Conservation (phyloP, 1,284 basidiomycete genomes). For the Leccinum pachyderme region DNA sequence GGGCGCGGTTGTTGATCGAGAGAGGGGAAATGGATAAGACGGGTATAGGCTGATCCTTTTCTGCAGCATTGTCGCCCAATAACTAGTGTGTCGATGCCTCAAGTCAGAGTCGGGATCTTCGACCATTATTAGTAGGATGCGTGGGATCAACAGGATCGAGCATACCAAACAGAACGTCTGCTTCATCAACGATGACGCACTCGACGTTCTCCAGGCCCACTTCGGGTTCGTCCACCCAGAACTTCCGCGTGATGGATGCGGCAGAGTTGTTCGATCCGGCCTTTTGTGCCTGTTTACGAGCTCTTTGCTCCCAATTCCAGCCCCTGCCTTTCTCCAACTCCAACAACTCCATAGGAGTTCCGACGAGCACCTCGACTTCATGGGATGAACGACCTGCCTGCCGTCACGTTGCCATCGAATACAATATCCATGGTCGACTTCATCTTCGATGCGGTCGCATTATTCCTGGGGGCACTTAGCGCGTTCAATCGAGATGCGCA, state of each 20-base stretch:
- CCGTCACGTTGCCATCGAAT: slow-evolving; percentile 20
- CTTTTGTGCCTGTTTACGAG: slow-evolving; percentile 26
- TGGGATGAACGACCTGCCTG: slow-evolving; percentile 21
- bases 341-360: slow-evolving; percentile 75
- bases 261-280: slow-evolving; percentile 20
- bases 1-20: slow-evolving; percentile 13
- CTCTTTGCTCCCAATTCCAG: slow-evolving; percentile 54
- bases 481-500: slow-evolving; percentile 68
- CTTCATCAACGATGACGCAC: slow-evolving; percentile 87
- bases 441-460: slow-evolving; percentile 51
- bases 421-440: slow-evolving; percentile 26
- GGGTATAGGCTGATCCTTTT: slow-evolving; percentile 51
- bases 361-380: slow-evolving; percentile 72
- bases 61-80: slow-evolving; percentile 65
- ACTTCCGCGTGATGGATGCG: slow-evolving; percentile 26
- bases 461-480: slow-evolving; percentile 36
- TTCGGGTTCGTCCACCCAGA: slow-evolving; percentile 45
- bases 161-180: slow-evolving; percentile 84
- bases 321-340: slow-evolving; percentile 67
- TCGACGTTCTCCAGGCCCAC: slow-evolving; percentile 66
- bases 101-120: slow-evolving; percentile 65
- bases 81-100: slow-evolving; percentile 65
- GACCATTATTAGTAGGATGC: not conserved
- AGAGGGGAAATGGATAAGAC: slow-evolving; percentile 25
- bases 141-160: slow-evolving; percentile 11